Evolutionary conservation across 305 asterid genomes (phyloP), one percentile per base, ranked within the genome.

Genomic region (Fraxinus floribunda): DNA sequence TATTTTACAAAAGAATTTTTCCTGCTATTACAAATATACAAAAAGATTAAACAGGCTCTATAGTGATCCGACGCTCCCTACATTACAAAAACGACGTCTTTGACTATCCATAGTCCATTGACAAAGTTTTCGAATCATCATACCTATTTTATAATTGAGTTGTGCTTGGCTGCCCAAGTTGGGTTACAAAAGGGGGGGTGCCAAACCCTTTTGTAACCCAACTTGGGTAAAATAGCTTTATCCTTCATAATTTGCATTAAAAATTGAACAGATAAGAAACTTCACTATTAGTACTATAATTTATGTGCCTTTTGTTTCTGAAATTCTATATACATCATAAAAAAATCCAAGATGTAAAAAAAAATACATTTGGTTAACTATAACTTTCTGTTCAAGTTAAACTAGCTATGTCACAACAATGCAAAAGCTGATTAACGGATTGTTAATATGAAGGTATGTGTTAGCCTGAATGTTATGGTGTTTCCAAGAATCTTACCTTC

Each of bases 401-500:
- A 81, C 76, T 30, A 68, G 5, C 22, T 18, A 16, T 57, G 68
- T 18, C 68, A n/a, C 16, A 22, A 75, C 71, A 35, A 76, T 41
- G 38, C 55, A 26, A 35, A 35, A 35, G 38, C 38, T 35, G 38
- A 35, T 35, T 35, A 35, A 5, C 38, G 15, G 78, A 38, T 55
- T 32, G 75, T 70, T 66, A 49, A 76, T 35, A 72, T 60, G 77
- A 30, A 18, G 11, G 26, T 20, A 7, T 60, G 70, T 35, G 38
- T 35, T 35, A 35, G 38, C 38, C 38, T 35, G 38, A 35, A 35
- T 35, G 38, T 35, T 35, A 35, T 34, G 36, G 36, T 34, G 36
- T 32, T 32, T 32, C 5, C 5, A 32, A 32, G 35, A 32, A 32
- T 32, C 35, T 32, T 32, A 32, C 99, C 95, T 91, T 86, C 97